These are phyloP conservation scores for Rhizophagus sp. DNA, from an alignment of 192 early-diverging fungal species.

Conservation along the genomic window DNA sequence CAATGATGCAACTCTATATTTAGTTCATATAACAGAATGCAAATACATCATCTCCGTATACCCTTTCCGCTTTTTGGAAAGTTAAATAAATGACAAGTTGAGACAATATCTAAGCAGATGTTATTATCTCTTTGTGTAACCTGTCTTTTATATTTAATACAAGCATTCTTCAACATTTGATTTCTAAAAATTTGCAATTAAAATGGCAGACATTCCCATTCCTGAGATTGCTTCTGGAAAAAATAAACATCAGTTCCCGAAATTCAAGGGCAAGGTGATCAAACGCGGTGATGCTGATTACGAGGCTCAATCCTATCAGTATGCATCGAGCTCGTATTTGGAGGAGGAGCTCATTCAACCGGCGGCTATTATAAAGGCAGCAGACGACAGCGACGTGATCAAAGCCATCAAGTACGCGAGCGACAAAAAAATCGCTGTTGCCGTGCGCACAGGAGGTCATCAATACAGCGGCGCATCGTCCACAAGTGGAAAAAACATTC, in stretches of 20 bases:
- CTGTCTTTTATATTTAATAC: no score
- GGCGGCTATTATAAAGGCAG: slow-evolving; percentile 30
- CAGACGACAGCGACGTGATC: slow-evolving; percentile 33
- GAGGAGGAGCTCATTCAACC: slow-evolving; percentile 17
- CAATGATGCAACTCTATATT: no score
- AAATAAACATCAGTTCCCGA: background rate
- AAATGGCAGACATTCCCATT: background rate
- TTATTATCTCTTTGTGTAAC: no score
- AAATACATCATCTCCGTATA: no score
- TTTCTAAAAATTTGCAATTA: slow-evolving; percentile 14
- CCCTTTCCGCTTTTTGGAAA: no score
- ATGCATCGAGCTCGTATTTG: slow-evolving; percentile 33
- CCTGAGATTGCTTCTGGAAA: background rate
- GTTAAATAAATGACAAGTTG: no score
- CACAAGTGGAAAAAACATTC: slow-evolving; percentile 33
- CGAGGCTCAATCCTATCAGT: slow-evolving; percentile 23
- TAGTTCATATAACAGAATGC: no score
- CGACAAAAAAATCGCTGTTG: slow-evolving; percentile 25
- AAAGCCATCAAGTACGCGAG: slow-evolving; percentile 36
- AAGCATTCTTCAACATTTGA: background rate
- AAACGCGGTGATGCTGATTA: slow-evolving; percentile 12
- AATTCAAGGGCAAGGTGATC: slow-evolving; percentile 23
- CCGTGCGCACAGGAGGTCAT: slow-evolving; percentile 40
- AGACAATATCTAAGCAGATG: no score
- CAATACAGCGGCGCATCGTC: slow-evolving; percentile 38